Percentiles rank a stretch among this genome's conserved stretches.
phyloP scores from a whole-genome alignment of 176 grass and related monocot genomes.

The Rhynchospora pubera region DNA sequence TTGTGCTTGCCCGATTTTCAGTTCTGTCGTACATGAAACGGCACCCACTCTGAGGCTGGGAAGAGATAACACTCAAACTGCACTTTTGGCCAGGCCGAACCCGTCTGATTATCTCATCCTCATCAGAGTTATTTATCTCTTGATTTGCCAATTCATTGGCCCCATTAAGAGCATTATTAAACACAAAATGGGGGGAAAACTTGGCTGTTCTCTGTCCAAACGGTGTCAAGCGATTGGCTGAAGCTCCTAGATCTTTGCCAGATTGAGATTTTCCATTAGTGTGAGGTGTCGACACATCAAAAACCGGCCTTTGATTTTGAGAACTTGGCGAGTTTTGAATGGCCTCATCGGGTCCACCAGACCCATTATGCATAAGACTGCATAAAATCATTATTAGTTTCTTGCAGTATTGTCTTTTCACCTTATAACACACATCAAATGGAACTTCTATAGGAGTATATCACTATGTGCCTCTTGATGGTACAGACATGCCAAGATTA shows the following conservation, averaged over 20 bases:
- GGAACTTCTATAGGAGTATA: neutral
- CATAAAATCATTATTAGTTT: slow-evolving; percentile 38
- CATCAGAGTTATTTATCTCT: slow-evolving; percentile 39
- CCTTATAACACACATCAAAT: neutral
- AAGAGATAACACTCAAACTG: slow-evolving; percentile 59
- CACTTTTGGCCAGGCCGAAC: slow-evolving; percentile 59
- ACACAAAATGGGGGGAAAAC: slow-evolving; percentile 57
- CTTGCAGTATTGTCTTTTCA: slow-evolving; percentile 16
- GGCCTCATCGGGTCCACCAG: slow-evolving; percentile 29
- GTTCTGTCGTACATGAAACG: slow-evolving; percentile 95
- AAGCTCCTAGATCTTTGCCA: slow-evolving; percentile 45
- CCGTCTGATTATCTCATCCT: slow-evolving; percentile 69
- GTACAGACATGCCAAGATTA: neutral
- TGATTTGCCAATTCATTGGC: slow-evolving; percentile 30
- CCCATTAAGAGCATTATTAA: slow-evolving; percentile 49
- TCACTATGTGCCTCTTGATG: neutral
- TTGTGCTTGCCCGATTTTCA: slow-evolving; percentile 57
- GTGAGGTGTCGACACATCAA: slow-evolving; percentile 41
- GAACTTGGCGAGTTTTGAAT: slow-evolving; percentile 38
- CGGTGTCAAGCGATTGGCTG: slow-evolving; percentile 58
- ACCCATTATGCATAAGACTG: slow-evolving; percentile 61
- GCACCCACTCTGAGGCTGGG: slow-evolving; percentile 60
- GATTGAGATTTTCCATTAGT: slow-evolving; percentile 40
- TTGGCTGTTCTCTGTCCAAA: slow-evolving; percentile 69
- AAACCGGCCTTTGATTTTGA: slow-evolving; percentile 46